phyloP scores from a whole-genome alignment of 192 early-diverging fungal species.

The Entomortierella chlamydospora region DNA sequence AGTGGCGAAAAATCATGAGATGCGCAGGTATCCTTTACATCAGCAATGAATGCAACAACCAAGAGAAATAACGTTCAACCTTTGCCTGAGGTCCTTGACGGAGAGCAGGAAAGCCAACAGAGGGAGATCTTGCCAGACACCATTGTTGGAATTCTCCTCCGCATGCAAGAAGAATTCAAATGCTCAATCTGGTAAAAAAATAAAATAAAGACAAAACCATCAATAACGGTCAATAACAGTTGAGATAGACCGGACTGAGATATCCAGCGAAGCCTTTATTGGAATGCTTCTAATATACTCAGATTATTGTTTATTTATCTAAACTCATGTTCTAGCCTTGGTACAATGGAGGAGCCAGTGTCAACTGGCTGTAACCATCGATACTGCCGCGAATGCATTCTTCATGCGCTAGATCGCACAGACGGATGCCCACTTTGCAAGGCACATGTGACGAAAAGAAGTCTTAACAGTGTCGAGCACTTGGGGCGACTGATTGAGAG shows the following conservation, averaged over 20 bases:
- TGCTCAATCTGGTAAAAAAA: conserved; percentile 45
- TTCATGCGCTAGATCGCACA: conserved; percentile 24
- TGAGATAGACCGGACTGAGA: too few relatives aligned
- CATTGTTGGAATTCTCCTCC: conserved; percentile 30
- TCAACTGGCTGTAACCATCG: conserved; percentile 48
- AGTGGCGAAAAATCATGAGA: conserved; percentile 5
- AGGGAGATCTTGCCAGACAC: conserved; percentile 38
- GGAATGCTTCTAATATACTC: too few relatives aligned
- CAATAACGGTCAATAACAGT: too few relatives aligned
- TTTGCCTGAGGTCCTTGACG: neutral
- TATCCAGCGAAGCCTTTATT: too few relatives aligned
- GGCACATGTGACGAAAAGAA: conserved; percentile 27
- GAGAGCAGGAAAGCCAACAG: neutral
- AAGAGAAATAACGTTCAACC: neutral
- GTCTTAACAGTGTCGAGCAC: conserved; percentile 31
- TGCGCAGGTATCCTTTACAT: conserved; percentile 1
- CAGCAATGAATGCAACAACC: conserved; percentile 17
- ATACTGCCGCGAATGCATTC: conserved; percentile 47
- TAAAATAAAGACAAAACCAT: too few relatives aligned
- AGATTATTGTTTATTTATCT: neutral
- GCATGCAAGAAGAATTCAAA: conserved; percentile 51
- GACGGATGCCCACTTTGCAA: conserved; percentile 51
- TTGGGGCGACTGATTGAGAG: conserved; percentile 27
- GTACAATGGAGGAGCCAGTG: conserved; percentile 29
- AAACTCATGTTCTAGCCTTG: conserved; percentile 7